Conservation (phyloP, 345 rosid species). For the Rubroshorea leprosula region DNA sequence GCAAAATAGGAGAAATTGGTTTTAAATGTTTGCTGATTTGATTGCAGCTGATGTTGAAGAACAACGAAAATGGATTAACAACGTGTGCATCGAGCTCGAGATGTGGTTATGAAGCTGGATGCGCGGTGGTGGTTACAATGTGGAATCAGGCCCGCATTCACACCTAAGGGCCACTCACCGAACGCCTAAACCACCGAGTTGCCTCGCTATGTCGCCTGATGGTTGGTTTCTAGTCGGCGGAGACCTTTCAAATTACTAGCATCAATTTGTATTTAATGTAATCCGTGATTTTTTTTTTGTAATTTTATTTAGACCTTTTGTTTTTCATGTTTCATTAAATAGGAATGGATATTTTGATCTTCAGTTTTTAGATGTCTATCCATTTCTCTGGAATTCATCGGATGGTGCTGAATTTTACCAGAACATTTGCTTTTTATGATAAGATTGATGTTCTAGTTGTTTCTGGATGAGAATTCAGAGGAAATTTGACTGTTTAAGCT, state of each 20-base stretch:
- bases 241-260: constrained; percentile 13
- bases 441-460: too few relatives aligned
- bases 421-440: too few relatives aligned
- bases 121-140: constrained; percentile 66
- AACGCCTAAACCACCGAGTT: constrained; percentile 53
- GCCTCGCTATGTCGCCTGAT: constrained; percentile 54
- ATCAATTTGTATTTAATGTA: too few relatives aligned
- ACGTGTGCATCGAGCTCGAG: constrained; percentile 32
- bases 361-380: too few relatives aligned
- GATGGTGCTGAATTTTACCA: too few relatives aligned
- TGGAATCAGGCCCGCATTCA: constrained; percentile 45
- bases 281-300: too few relatives aligned
- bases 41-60: constrained; percentile 51
- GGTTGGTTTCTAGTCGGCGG: constrained; percentile 75
- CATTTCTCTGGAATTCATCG: too few relatives aligned
- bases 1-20: not conserved
- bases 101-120: constrained; percentile 70
- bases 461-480: too few relatives aligned
- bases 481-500: too few relatives aligned
- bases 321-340: too few relatives aligned
- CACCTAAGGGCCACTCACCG: constrained; percentile 61
- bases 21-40: not conserved
- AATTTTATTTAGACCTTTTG: too few relatives aligned
- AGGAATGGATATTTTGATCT: too few relatives aligned
- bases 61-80: constrained; percentile 60